These are phyloP conservation scores for Fusarium nygamai DNA, from an alignment of 2,329 filamentous ascomycete species.

Conservation along the genomic window DNA sequence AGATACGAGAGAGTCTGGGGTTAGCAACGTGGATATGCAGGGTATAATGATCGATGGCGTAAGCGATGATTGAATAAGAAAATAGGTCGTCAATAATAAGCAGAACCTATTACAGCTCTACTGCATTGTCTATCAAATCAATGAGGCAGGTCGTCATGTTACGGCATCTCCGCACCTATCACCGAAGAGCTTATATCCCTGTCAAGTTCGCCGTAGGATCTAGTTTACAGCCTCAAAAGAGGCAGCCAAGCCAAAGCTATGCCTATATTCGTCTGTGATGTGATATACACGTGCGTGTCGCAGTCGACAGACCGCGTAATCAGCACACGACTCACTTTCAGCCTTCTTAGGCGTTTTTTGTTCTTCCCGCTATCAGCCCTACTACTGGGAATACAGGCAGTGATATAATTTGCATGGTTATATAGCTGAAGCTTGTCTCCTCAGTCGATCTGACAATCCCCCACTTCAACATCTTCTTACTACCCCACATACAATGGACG, in stretches of 20 bases:
- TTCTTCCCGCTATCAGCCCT: slow-evolving; percentile 5
- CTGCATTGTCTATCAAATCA: background rate
- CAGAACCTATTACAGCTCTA: background rate
- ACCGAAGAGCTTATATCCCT: background rate
- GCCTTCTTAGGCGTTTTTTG: slow-evolving; percentile 4
- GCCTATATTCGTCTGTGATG: slow-evolving; percentile 13
- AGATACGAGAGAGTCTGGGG: background rate
- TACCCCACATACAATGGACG: slow-evolving; percentile 42
- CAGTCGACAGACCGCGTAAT: slow-evolving; percentile 21
- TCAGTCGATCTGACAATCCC: slow-evolving; percentile 5
- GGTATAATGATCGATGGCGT: slow-evolving; percentile 14
- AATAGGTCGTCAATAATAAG: background rate
- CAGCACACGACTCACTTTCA: slow-evolving; percentile 21
- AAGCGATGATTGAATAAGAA: slow-evolving; percentile 16
- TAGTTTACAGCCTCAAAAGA: slow-evolving; percentile 20
- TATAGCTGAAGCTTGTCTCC: background rate
- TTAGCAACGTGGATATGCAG: background rate
- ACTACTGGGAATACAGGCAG: background rate
- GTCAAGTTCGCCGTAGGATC: background rate
- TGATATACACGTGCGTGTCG: slow-evolving; percentile 2
- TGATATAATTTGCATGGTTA: background rate
- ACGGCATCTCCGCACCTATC: slow-evolving; percentile 8
- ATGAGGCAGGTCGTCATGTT: background rate
- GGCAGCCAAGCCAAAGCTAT: slow-evolving; percentile 22
- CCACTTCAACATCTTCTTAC: background rate